These are phyloP conservation scores for Fusarium praegraminearum DNA, from an alignment of 2,329 filamentous ascomycete species.

Conservation along the genomic window DNA sequence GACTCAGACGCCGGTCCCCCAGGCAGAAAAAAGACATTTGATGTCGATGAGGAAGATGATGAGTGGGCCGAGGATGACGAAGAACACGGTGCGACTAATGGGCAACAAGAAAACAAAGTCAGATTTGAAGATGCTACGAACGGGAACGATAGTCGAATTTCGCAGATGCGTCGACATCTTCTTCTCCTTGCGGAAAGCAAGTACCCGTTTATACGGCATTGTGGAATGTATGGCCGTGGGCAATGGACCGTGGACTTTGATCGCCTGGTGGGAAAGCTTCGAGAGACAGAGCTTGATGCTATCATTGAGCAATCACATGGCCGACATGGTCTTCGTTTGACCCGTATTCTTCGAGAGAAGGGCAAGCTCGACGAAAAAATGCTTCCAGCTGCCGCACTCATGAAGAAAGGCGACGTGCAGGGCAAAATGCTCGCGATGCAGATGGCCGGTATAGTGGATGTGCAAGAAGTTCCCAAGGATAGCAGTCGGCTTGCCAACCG, in stretches of 20 bases:
- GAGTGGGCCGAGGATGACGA: slow-evolving; percentile 52
- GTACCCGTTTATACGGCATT: slow-evolving; percentile 75
- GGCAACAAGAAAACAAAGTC: slow-evolving; percentile 57
- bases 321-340: slow-evolving; percentile 80
- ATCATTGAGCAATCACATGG: slow-evolving; percentile 84
- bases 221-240: slow-evolving; percentile 71
- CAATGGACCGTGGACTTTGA: slow-evolving; percentile 89
- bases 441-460: slow-evolving; percentile 85
- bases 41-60: slow-evolving; percentile 52
- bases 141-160: slow-evolving; percentile 61
- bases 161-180: slow-evolving; percentile 78
- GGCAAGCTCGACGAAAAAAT: slow-evolving; percentile 97
- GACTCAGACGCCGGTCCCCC: slow-evolving; percentile 51
- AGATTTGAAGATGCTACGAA: slow-evolving; percentile 64
- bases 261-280: slow-evolving; percentile 76
- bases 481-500: slow-evolving; percentile 82
- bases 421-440: slow-evolving; percentile 88
- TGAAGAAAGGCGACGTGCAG: slow-evolving; percentile 87
- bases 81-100: slow-evolving; percentile 49
- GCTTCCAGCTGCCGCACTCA: slow-evolving; percentile 81
- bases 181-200: slow-evolving; percentile 77
- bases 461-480: slow-evolving; percentile 94
- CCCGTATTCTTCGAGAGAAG: slow-evolving; percentile 85
- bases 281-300: slow-evolving; percentile 83
- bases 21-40: slow-evolving; percentile 34